phyloP scores from a whole-genome alignment of 129 eudicot species.

The Glebionis coronaria region DNA sequence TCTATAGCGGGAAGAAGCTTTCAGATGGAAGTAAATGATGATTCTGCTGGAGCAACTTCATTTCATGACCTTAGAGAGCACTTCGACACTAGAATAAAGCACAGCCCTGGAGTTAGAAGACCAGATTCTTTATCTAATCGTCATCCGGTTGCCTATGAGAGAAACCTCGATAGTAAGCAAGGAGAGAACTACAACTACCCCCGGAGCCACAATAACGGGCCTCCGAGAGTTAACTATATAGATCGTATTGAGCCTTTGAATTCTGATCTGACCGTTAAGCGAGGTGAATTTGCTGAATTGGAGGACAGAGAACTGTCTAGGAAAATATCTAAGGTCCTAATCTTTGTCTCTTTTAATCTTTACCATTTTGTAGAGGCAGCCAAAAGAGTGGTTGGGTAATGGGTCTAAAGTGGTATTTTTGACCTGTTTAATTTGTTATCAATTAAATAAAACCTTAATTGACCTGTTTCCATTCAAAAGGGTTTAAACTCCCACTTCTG shows the following conservation, averaged over 20 bases:
- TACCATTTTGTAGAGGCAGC: conserved; percentile 10
- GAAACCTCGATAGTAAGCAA: conserved; percentile 30
- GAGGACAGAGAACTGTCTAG: conserved; percentile 49
- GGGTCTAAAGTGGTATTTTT: background rate
- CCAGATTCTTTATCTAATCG: conserved; percentile 38
- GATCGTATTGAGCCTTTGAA: conserved; percentile 39
- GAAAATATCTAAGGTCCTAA: conserved; percentile 54
- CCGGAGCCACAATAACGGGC: conserved; percentile 28
- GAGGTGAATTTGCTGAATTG: conserved; percentile 29
- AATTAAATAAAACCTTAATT: no score
- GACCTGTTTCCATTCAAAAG: no score
- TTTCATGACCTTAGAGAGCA: conserved; percentile 31
- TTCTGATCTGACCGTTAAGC: conserved; percentile 37
- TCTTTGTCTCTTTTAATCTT: background rate
- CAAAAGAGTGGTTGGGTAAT: conserved; percentile 11
- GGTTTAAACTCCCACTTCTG: background rate
- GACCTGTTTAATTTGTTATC: no score
- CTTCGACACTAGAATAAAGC: conserved; percentile 38
- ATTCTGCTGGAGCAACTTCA: conserved; percentile 42
- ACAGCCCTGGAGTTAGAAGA: conserved; percentile 34
- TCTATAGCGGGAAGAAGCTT: conserved; percentile 36
- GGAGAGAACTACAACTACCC: conserved; percentile 36
- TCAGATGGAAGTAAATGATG: conserved; percentile 40
- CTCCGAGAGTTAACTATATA: conserved; percentile 29
- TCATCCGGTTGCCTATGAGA: conserved; percentile 33